Evolutionary conservation across 345 rosid genomes (phyloP), one percentile per base, ranked within the genome.

Genomic region (Eucalyptus camaldulensis): DNA sequence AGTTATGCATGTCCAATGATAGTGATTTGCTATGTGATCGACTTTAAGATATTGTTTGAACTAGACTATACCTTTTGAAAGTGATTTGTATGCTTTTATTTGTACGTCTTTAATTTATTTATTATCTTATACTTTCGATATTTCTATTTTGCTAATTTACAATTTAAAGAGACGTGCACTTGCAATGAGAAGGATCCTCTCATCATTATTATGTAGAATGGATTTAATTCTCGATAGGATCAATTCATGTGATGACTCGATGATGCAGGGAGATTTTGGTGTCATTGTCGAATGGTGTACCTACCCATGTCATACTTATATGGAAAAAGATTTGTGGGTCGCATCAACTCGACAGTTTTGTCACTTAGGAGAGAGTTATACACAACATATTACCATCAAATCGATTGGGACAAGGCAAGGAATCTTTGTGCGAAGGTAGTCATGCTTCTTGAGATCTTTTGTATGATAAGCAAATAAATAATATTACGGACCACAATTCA

Each of bases 301-400:
- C 89, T 96, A 76, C 92, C 95, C 1, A 94, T 94, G 93, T 96
- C 97, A 3, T 96, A 93, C 44, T 89, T 96, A 44, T 95, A 95
- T 86, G 99, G 93, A 6, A 95, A 93, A 86, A 94, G 94, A 86
- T 95, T 94, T 80, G 96, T 95, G 43, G 94, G 94, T 10, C 91
- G 92, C 6, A 87, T 93, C 8, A 94, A 88, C 21, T 88, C 93
- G 3, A 89, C 94, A 17, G 65, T 94, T 29, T 25, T 93, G 51
- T 92, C 95, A 15, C 94, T 96, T 5, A 89, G 99, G 49, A 88
- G 88, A 25, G 99, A 96, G 92, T 90, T 96, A 4, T 91, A 95
- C 60, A 12, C 86, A 1, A 80, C 90, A 80, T 93, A 96, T 7
- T 96, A 96, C 85, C 93, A 92, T 44, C 86, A 80, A 10, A 86